These are phyloP conservation scores for Alternaria gansuensis DNA, from an alignment of 2,329 filamentous ascomycete genomes.

Conservation along the genomic window DNA sequence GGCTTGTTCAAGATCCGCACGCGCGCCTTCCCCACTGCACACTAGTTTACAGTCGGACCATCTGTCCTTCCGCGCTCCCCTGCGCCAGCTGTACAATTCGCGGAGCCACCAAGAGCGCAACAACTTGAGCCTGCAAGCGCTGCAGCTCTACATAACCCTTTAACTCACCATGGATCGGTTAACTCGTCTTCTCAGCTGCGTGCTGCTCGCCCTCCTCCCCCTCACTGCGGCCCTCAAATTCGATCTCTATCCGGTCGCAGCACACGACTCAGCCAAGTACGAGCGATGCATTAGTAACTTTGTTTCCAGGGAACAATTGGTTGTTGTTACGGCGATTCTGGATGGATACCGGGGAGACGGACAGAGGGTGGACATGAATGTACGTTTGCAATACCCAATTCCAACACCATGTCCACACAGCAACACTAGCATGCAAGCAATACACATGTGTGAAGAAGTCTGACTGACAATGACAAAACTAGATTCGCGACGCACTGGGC, in stretches of 20 bases:
- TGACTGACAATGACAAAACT: slow-evolving; percentile 23
- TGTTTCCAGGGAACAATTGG: slow-evolving; percentile 87
- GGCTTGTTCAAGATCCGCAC: slow-evolving; percentile 16
- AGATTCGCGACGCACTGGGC: slow-evolving; percentile 95
- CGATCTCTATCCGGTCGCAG: slow-evolving; percentile 77
- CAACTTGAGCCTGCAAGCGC: slow-evolving; percentile 21
- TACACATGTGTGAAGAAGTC: neutral
- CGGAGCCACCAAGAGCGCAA: slow-evolving; percentile 32
- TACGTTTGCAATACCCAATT: slow-evolving; percentile 58
- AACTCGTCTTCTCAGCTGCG: slow-evolving; percentile 43
- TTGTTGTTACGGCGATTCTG: slow-evolving; percentile 91
- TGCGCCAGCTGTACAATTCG: slow-evolving; percentile 35
- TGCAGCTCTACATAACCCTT: slow-evolving; percentile 23
- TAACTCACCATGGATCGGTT: slow-evolving; percentile 48
- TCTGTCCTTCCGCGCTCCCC: slow-evolving; percentile 45
- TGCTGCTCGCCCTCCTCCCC: slow-evolving; percentile 54
- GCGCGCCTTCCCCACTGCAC: slow-evolving; percentile 23
- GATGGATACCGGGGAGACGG: slow-evolving; percentile 90
- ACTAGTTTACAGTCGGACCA: slow-evolving; percentile 39
- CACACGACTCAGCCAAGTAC: slow-evolving; percentile 69
- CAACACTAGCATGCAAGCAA: neutral
- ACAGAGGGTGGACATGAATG: slow-evolving; percentile 92
- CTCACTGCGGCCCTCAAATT: slow-evolving; percentile 81
- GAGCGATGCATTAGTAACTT: slow-evolving; percentile 98
- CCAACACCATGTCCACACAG: neutral